A percentile compares a stretch with the other conserved stretches of the same genome.
These are phyloP conservation scores for Penicillium sp. DNA, from an alignment of 2,329 filamentous ascomycete species.

Conservation along the genomic window DNA sequence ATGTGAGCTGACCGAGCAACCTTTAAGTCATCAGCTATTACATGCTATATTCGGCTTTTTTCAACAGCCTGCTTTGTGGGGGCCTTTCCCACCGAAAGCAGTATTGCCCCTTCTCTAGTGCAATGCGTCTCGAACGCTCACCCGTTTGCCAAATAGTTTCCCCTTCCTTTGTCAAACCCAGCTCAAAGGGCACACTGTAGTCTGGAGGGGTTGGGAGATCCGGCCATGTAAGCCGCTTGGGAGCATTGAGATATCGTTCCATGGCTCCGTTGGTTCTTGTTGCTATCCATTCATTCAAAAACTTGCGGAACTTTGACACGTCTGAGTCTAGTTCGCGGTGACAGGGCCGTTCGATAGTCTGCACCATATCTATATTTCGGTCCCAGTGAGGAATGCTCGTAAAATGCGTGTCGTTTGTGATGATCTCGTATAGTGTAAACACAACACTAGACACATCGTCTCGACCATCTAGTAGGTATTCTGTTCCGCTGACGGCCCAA, in stretches of 20 bases:
- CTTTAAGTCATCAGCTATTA: too few relatives aligned
- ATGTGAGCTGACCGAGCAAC: too few relatives aligned
- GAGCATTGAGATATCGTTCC: conserved; percentile 21
- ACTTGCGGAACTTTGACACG: conserved; percentile 17
- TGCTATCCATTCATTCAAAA: conserved; percentile 16
- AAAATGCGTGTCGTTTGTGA: conserved; percentile 27
- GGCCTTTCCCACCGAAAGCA: conserved; percentile 21
- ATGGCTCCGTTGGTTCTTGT: conserved; percentile 6
- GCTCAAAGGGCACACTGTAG: conserved; percentile 16
- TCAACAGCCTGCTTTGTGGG: conserved; percentile 8
- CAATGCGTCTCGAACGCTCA: conserved; percentile 6
- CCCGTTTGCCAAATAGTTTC: conserved; percentile 13
- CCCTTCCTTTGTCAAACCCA: conserved; percentile 10
- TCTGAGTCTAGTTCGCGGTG: conserved; percentile 18
- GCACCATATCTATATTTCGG: conserved; percentile 21
- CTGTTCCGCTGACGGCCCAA: conserved; percentile 18
- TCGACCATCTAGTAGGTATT: conserved; percentile 15
- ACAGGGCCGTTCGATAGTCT: conserved; percentile 17
- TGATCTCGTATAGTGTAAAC: conserved; percentile 29
- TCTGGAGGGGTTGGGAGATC: conserved; percentile 14
- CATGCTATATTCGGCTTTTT: neutral
- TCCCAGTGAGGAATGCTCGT: conserved; percentile 23
- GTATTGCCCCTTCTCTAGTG: conserved; percentile 15
- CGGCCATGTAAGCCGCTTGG: conserved; percentile 15
- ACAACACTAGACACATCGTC: conserved; percentile 26